Evolutionary conservation across 164 flowering plant species (phyloP).

Genomic region (Paratinospora sagittata): DNA sequence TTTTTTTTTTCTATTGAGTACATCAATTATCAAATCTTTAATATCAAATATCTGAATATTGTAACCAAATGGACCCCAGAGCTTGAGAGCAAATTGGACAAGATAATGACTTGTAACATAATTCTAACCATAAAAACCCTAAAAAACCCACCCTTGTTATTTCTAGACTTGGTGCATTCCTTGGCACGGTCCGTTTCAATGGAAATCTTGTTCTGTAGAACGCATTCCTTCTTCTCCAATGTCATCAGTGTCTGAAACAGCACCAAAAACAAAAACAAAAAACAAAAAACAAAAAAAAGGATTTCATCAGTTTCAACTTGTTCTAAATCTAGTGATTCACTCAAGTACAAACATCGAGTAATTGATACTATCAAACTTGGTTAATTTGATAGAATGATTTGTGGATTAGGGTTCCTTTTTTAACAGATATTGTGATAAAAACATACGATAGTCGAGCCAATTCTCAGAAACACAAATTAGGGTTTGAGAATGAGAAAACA

Average conservation of each 20-base stretch:
- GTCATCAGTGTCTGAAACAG: slow-evolving; percentile 15
- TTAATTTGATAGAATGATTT: no score
- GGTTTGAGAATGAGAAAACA: neutral
- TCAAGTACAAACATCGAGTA: no score
- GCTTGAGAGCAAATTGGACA: neutral
- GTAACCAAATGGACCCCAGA: neutral
- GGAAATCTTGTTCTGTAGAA: slow-evolving; percentile 20
- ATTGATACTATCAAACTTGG: no score
- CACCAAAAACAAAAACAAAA: neutral
- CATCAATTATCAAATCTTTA: no score
- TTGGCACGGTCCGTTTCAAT: slow-evolving; percentile 17
- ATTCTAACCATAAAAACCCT: neutral
- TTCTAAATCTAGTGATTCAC: neutral
- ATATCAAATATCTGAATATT: neutral
- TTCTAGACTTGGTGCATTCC: slow-evolving; percentile 19
- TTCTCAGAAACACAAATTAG: neutral
- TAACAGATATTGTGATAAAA: no score
- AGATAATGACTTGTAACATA: neutral
- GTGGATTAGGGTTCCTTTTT: no score
- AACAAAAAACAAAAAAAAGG: neutral
- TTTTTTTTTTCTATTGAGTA: no score
- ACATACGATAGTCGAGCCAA: no score
- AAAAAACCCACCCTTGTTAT: slow-evolving; percentile 15
- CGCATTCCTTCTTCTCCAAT: slow-evolving; percentile 16
- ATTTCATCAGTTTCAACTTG: neutral